Evolutionary conservation across 2,329 filamentous ascomycete species (phyloP), one percentile per base, ranked within the genome.

Genomic region (Colletotrichum sublineola): DNA sequence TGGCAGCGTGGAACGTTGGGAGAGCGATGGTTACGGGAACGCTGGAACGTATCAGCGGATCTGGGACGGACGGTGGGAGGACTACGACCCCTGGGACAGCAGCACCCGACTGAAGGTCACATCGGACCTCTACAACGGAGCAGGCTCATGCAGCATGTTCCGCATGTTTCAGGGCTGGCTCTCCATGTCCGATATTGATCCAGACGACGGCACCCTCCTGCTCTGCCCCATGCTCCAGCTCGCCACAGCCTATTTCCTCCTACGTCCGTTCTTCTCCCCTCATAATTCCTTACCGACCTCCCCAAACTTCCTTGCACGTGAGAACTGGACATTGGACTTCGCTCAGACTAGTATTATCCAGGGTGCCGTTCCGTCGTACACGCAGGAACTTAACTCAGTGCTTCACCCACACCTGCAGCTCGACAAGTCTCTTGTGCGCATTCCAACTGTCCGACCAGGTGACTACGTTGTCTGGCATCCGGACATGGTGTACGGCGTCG

Each of bases 381-480:
- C 89, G 3, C 93, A 95, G 77, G 93, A 95, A 78, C 87, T 94
- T 64, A 91, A 87, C 44, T 84, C 88, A 1, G 80, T 86, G n/a
- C 86, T 93, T 1, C 93, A 95, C 76, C 93, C 93, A 2, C 92
- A 95, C 77, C 85, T 96, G 11, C 85, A 91, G 50, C 86, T 95
- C 9, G 83, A 87, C 24, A 82, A 84, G 50, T 91, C 89, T 0
- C 94, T 96, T 89, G 87, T 94, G 0, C 88, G 91, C 68, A 84
- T 95, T 5, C 93, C 93, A 0, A 81, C 84, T 20, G 90, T 95
- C 14, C 83, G 86, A 40, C 92, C 93, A 0, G 93, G 93, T 5
- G 93, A 96, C 80, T 95, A 92, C 76, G 92, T 94, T 2, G 87
- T 90, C 44, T 95, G 92, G 91, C 92, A 94, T 78, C 93, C 91